phyloP scores from a whole-genome alignment of 2,329 filamentous ascomycete genomes.

The Ceratocystis variospora region DNA sequence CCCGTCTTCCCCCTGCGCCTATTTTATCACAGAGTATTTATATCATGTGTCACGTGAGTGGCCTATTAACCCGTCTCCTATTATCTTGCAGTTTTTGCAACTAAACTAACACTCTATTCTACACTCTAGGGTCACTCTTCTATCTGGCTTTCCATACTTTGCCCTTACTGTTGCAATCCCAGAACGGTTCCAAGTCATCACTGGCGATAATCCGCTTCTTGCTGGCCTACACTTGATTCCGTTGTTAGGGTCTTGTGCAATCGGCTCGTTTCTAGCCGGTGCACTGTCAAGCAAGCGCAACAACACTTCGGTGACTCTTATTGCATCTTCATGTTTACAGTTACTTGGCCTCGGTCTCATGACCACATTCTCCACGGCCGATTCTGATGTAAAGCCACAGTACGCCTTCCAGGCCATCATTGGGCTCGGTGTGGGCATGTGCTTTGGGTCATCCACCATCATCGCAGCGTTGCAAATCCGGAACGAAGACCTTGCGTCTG shows the following conservation, averaged over 20 bases:
- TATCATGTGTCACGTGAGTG: slow-evolving; percentile 37
- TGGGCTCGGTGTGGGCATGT: slow-evolving; percentile 45
- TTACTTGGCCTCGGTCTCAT: slow-evolving; percentile 40
- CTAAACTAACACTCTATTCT: not conserved
- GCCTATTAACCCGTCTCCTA: not conserved
- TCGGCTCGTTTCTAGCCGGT: slow-evolving; percentile 43
- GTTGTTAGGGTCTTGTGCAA: slow-evolving; percentile 41
- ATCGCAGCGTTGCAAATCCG: slow-evolving; percentile 39
- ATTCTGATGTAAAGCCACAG: slow-evolving; percentile 29
- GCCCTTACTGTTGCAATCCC: slow-evolving; percentile 45
- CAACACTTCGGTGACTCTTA: slow-evolving; percentile 38
- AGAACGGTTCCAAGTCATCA: slow-evolving; percentile 46
- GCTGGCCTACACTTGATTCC: slow-evolving; percentile 46
- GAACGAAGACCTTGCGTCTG: slow-evolving; percentile 40
- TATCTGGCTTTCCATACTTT: slow-evolving; percentile 45
- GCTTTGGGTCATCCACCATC: slow-evolving; percentile 43
- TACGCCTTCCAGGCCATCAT: slow-evolving; percentile 45
- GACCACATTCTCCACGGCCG: slow-evolving; percentile 29
- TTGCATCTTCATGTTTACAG: slow-evolving; percentile 38
- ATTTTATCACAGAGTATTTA: slow-evolving; percentile 36
- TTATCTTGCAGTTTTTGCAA: not conserved
- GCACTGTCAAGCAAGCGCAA: slow-evolving; percentile 40
- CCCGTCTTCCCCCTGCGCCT: slow-evolving; percentile 42
- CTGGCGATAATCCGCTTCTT: slow-evolving; percentile 37
- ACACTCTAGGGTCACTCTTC: slow-evolving; percentile 36